Base-by-base conservation (phyloP, 164 flowering plant species). In the Euptelea pleiosperma region DNA sequence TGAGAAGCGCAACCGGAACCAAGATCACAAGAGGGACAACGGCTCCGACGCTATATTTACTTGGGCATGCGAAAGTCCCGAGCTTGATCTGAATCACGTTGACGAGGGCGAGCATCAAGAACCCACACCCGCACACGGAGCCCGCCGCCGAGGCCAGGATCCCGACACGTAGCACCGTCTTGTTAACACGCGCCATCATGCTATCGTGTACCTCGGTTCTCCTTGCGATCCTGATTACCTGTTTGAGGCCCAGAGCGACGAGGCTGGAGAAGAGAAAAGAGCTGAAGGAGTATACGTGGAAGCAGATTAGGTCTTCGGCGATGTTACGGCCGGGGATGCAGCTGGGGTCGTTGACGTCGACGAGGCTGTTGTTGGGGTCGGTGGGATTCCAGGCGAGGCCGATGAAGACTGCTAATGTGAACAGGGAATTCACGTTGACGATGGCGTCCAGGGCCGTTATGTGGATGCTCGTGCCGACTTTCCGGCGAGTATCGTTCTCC, bases 221-320 rank as follows among this genome's bases (percentile, higher is more conserved):
- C 8, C 29, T 53, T 10, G 50, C 14, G 8, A 66, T 63, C 47
- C 74, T 68, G 61, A 88, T 68, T 46, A 80, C 82, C 57, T 86
- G 96, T 63, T 86, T 93, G 52, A 93, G 75, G 31, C 78, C 80
- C 19, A 69, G 49, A 6, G 99, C 92, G 16, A 90, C 51, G 64
- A 93, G 82, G 73, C 84, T 84, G 59, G 97, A 93, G 82, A 90
- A 90, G 63, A 93, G 91, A 74, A 93, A 90, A 57, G 75, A 88
- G 62, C 81, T 70, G 82, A 93, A 88, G 58, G 97, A 82, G 81
- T 77, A 87, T 14, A 90, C 95, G 42, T 90, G 96, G 78, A 67
- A 81, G 50, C 87, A 24, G 24, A 93, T 63, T 28, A 89, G 71
- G 42, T 64, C 24, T 58, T 88, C 80, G 33, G 80, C 80, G 24